Percentiles rank a stretch among this genome's conserved stretches.
These are phyloP conservation scores for Yarrowia divulgata DNA, from an alignment of 805 yeast species.

Conservation along the genomic window DNA sequence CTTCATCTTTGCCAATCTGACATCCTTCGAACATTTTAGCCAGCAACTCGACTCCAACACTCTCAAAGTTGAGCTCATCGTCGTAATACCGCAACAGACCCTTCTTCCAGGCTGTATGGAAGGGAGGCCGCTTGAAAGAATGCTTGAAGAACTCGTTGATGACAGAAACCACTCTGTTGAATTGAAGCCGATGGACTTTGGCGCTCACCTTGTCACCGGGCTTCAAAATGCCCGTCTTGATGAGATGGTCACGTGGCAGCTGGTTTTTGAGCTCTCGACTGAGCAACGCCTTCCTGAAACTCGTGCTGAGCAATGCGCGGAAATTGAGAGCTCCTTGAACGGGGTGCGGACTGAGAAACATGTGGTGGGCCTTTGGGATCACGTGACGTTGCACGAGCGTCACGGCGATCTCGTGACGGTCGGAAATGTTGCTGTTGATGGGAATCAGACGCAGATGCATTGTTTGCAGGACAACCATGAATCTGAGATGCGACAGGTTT, in stretches of 20 bases:
- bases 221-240: not conserved
- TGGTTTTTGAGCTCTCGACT: slow-evolving; percentile 25
- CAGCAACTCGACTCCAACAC: slow-evolving; percentile 22
- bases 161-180: slow-evolving; percentile 33
- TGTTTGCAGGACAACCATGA: not conserved
- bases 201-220: slow-evolving; percentile 32
- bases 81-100: slow-evolving; percentile 29
- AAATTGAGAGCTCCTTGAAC: slow-evolving; percentile 17
- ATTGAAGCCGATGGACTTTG: slow-evolving; percentile 5
- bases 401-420: slow-evolving; percentile 10
- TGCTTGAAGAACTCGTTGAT: slow-evolving; percentile 34
- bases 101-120: slow-evolving; percentile 31
- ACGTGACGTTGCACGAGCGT: slow-evolving; percentile 18
- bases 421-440: slow-evolving; percentile 3
- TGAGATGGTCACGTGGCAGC: slow-evolving; percentile 4
- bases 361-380: slow-evolving; percentile 15
- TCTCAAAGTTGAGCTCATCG: slow-evolving; percentile 15
- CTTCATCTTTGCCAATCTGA: slow-evolving; percentile 34
- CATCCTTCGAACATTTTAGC: slow-evolving; percentile 37
- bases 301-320: not conserved
- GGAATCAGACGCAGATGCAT: slow-evolving; percentile 15
- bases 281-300: slow-evolving; percentile 17
- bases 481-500: slow-evolving; percentile 3
- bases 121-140: slow-evolving; percentile 23
- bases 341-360: slow-evolving; percentile 24